phyloP scores from a whole-genome alignment of 305 asterid species.

The Fraxinus albicans region DNA sequence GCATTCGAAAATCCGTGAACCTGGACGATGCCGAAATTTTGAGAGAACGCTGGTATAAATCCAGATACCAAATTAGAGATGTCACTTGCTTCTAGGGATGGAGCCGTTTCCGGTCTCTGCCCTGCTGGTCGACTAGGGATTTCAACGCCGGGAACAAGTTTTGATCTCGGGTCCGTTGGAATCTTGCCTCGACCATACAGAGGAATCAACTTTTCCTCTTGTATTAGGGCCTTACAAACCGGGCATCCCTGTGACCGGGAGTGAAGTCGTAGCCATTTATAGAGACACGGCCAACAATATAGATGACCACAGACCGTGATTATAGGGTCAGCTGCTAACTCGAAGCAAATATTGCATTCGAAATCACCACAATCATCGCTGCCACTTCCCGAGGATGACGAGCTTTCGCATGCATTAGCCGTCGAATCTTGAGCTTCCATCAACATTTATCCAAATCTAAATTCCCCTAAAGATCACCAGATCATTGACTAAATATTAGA shows the following conservation, averaged over 20 bases:
- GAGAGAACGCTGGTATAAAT: constrained; percentile 48
- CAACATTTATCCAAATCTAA: constrained; percentile 35
- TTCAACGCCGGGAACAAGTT: constrained; percentile 61
- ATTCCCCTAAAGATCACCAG: background rate
- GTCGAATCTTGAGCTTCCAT: constrained; percentile 35
- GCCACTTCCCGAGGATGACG: constrained; percentile 34
- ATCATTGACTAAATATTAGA: background rate
- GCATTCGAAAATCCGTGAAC: constrained; percentile 30
- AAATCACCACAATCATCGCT: constrained; percentile 53
- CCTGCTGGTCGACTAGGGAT: constrained; percentile 69
- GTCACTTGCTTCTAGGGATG: constrained; percentile 32
- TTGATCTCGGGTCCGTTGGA: constrained; percentile 61
- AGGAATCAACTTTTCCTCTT: constrained; percentile 65
- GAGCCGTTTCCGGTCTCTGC: constrained; percentile 60
- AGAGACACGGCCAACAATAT: constrained; percentile 80
- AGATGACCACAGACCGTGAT: constrained; percentile 78
- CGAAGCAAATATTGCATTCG: constrained; percentile 77
- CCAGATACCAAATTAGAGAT: constrained; percentile 41
- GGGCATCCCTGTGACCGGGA: constrained; percentile 68
- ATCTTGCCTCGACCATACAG: constrained; percentile 63
- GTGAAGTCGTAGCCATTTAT: constrained; percentile 61
- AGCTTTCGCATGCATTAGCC: constrained; percentile 7
- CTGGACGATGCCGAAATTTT: constrained; percentile 38
- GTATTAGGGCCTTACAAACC: constrained; percentile 66
- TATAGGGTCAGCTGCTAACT: constrained; percentile 65